Base-by-base conservation (phyloP, 2,329 filamentous ascomycete species). In the Aspergillus oerlinghausenensis region DNA sequence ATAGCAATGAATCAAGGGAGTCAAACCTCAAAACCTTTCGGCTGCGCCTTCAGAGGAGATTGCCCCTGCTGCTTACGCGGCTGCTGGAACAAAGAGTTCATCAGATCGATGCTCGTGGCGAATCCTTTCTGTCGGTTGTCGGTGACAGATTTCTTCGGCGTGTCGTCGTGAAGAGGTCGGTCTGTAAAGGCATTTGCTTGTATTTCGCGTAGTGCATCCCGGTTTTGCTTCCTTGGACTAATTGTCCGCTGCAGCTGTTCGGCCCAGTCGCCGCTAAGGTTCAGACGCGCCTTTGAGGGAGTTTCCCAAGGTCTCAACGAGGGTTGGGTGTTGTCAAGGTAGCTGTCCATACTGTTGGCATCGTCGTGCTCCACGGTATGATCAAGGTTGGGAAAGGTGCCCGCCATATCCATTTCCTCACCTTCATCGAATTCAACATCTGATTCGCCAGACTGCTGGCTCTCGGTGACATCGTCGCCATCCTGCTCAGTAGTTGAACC, bases 211-310 rank as follows among this genome's bases (percentile, higher is more conserved):
- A 94, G 79, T 28, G 87, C 88, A 57, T 83, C 81, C 60, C 93
- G 89, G 76, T 97, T 89, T 68, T 94, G 88, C 78, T 97, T 97
- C 69, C 90, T 87, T 5, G 94, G 93, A 68, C 91, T 96, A 65
- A 97, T 91, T 5, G 94, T 97, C 64, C 92, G 92, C 72, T 92
- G 90, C 61, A 99, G 81, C 78, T 97, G 92, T 65, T 94, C 89
- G 64, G 92, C 88, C 94, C 94, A 99, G 71, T 96, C 89, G 58
- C 92, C 90, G 54, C 88, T 89, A 61, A 83, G 79, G 65, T 79
- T 74, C 52, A 80, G 77, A 59, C 77, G 73, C 56, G 74, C 71
- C 73, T 84, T 84, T 26, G 79, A 72, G 50, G 83, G 83, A n/a
- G 82, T 85, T 58, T 67, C 69, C 58, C 70, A 73, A 45, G 65